Percentiles rank a stretch among this genome's conserved stretches.
phyloP scores from a whole-genome alignment of 805 yeast species.

The Yarrowia porcina region DNA sequence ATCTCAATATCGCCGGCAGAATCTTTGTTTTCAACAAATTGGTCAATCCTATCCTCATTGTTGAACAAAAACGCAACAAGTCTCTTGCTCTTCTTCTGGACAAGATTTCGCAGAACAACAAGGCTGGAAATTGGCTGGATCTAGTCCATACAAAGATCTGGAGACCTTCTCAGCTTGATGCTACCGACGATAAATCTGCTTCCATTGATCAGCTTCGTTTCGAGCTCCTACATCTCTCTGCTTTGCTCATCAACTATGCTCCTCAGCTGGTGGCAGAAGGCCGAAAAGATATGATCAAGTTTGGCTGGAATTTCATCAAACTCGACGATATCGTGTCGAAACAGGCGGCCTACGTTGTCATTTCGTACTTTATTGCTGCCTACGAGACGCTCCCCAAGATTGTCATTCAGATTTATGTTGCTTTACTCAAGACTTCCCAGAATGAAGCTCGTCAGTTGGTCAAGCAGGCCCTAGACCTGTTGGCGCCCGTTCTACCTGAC shows the following conservation, averaged over 20 bases:
- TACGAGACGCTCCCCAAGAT: conserved; percentile 87
- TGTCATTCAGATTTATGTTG: conserved; percentile 89
- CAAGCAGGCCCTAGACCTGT: conserved; percentile 76
- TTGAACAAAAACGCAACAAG: conserved; percentile 53
- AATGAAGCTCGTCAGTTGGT: conserved; percentile 80
- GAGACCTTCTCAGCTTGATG: conserved; percentile 48
- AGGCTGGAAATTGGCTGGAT: conserved; percentile 55
- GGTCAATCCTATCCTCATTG: conserved; percentile 61
- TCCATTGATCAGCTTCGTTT: conserved; percentile 69
- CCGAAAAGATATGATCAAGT: conserved; percentile 82
- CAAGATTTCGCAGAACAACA: conserved; percentile 34
- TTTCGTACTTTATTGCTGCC: conserved; percentile 78
- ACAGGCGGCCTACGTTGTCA: conserved; percentile 88
- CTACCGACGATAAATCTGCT: conserved; percentile 57
- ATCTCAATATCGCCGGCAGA: conserved; percentile 50
- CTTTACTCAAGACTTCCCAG: conserved; percentile 78
- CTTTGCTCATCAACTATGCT: conserved; percentile 67
- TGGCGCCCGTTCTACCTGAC: conserved; percentile 81
- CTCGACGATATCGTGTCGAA: conserved; percentile 85
- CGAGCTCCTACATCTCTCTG: conserved; percentile 76
- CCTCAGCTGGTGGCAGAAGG: conserved; percentile 56
- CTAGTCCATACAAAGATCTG: conserved; percentile 64
- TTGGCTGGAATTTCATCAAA: conserved; percentile 90
- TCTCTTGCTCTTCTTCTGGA: conserved; percentile 48
- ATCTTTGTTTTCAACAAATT: conserved; percentile 60